A percentile compares a stretch with the other conserved stretches of the same genome.
These are phyloP conservation scores for Saxophila tyrrhenica DNA, from an alignment of 495 filamentous ascomycete species.

Conservation along the genomic window DNA sequence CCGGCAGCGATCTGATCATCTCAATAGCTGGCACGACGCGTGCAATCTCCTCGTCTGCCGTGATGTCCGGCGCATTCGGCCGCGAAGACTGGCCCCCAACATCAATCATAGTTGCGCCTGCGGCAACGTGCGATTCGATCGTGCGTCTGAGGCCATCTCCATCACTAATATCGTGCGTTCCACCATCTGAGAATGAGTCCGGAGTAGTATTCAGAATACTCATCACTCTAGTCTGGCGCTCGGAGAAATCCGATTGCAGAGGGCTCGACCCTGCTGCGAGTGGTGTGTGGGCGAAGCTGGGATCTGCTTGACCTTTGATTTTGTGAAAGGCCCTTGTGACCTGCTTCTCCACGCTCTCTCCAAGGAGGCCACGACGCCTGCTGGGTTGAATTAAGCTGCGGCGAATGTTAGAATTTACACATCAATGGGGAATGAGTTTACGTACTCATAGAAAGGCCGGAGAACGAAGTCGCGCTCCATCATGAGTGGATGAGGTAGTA, in stretches of 20 bases:
- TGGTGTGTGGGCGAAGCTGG: background rate
- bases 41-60: conserved; percentile 58
- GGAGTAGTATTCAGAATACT: conserved; percentile 91
- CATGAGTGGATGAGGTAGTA: conserved; percentile 76
- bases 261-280: background rate
- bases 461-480: conserved; percentile 89
- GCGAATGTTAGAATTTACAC: no score
- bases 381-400: no score
- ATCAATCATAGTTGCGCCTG: conserved; percentile 76
- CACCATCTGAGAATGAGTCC: conserved; percentile 95
- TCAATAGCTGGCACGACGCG: conserved; percentile 69
- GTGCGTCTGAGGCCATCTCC: conserved; percentile 36
- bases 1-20: conserved; percentile 57
- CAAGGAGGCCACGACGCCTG: background rate
- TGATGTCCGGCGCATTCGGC: conserved; percentile 55
- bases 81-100: conserved; percentile 88
- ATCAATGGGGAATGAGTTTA: no score
- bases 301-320: background rate
- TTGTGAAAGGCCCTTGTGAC: background rate
- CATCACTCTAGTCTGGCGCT: conserved; percentile 70
- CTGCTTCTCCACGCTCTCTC: no score
- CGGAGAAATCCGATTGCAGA: background rate
- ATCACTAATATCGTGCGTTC: conserved; percentile 40
- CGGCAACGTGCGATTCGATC: conserved; percentile 42
- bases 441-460: conserved; percentile 75